These are phyloP conservation scores for Aspergillus tubingensis DNA, from an alignment of 2,329 filamentous ascomycete species.

Conservation along the genomic window DNA sequence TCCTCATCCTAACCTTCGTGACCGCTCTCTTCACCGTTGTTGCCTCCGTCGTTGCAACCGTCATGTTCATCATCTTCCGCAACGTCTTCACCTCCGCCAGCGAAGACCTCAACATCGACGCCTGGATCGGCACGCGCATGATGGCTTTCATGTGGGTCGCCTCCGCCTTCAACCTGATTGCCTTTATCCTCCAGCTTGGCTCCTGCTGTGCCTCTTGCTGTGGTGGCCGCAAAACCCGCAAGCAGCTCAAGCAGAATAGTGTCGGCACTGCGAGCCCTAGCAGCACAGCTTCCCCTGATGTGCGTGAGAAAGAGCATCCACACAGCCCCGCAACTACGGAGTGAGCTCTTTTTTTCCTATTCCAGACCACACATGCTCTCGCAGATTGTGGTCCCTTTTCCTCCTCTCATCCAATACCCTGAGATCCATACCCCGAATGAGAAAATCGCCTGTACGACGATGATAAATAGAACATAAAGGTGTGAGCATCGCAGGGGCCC, in stretches of 20 bases:
- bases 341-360: background rate
- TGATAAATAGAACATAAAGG: conserved; percentile 1
- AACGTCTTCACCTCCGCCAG: conserved; percentile 70
- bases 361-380: background rate
- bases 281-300: conserved; percentile 4
- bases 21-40: conserved; percentile 67
- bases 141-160: conserved; percentile 90
- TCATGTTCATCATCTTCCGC: conserved; percentile 79
- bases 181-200: conserved; percentile 71
- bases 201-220: conserved; percentile 70
- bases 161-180: conserved; percentile 64
- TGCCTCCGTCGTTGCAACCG: conserved; percentile 74
- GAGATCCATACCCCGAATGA: background rate
- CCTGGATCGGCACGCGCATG: conserved; percentile 71
- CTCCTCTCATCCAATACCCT: background rate
- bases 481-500: background rate
- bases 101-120: conserved; percentile 73
- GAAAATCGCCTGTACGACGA: background rate
- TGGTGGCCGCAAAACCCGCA: conserved; percentile 41
- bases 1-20: conserved; percentile 68
- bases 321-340: conserved; percentile 11
- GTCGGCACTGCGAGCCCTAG: conserved; percentile 8
- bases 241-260: conserved; percentile 28
- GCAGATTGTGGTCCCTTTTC: too few relatives aligned
- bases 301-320: conserved; percentile 19